These are phyloP conservation scores for Mentha longifolia DNA, from an alignment of 257 asterid species.

Conservation along the genomic window DNA sequence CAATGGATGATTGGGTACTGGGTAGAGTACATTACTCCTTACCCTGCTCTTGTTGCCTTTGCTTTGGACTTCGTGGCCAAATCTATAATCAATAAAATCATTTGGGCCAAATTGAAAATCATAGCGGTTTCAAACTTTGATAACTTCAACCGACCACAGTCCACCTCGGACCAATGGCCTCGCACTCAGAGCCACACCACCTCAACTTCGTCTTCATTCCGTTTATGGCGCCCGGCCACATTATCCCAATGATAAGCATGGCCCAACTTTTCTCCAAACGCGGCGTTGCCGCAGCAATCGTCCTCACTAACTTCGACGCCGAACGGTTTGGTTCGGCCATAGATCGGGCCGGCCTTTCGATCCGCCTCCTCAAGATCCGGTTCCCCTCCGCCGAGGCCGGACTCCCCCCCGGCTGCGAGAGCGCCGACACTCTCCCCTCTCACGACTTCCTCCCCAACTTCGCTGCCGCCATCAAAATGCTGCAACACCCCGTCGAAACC, in stretches of 20 bases:
- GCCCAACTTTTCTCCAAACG: conserved; percentile 43
- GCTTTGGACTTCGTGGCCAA: too few relatives aligned
- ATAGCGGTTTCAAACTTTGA: too few relatives aligned
- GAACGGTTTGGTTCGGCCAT: conserved; percentile 39
- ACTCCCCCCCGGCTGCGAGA: conserved; percentile 55
- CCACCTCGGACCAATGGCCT: neutral
- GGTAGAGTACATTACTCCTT: too few relatives aligned
- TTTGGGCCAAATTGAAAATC: too few relatives aligned
- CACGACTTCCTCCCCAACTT: too few relatives aligned
- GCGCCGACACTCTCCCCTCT: too few relatives aligned
- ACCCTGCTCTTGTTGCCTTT: too few relatives aligned
- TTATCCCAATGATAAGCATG: conserved; percentile 63
- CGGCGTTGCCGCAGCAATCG: conserved; percentile 38
- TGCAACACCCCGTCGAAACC: neutral
- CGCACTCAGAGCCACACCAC: neutral
- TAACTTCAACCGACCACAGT: neutral
- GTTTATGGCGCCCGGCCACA: conserved; percentile 47
- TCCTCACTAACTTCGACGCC: conserved; percentile 50
- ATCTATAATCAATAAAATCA: too few relatives aligned
- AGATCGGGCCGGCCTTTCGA: conserved; percentile 18
- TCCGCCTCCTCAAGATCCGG: conserved; percentile 38
- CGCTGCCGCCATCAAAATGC: conserved; percentile 34
- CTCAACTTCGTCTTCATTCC: conserved; percentile 22
- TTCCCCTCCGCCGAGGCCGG: conserved; percentile 56
- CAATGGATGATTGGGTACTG: too few relatives aligned